phyloP scores from a whole-genome alignment of 202 grass and related monocot genomes.

The Panicum hallii region DNA sequence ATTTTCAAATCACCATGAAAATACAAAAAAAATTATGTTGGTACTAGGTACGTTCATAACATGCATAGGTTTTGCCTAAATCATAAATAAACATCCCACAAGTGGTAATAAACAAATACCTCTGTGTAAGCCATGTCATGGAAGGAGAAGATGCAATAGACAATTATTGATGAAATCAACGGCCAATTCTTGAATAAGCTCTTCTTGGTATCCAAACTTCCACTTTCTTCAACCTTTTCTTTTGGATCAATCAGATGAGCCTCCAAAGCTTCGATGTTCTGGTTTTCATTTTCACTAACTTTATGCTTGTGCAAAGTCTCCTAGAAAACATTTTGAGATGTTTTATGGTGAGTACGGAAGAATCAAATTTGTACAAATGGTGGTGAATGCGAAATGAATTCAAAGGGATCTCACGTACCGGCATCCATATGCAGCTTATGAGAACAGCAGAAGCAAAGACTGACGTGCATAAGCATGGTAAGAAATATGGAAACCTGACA shows the following conservation, averaged over 20 bases:
- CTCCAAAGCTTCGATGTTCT: conserved; percentile 53
- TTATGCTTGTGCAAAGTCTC: conserved; percentile 76
- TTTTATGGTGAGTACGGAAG: neutral
- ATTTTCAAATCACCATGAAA: neutral
- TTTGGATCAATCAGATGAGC: conserved; percentile 15
- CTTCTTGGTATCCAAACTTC: conserved; percentile 18
- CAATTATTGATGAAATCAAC: conserved; percentile 72
- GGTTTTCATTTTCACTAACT: neutral
- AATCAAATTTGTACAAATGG: conserved; percentile 1
- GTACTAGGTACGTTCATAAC: neutral
- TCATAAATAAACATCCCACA: neutral
- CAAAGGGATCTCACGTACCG: conserved; percentile 48
- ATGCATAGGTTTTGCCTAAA: conserved; percentile 15
- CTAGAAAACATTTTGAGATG: conserved; percentile 46
- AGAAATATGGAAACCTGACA: conserved; percentile 60
- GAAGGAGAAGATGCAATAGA: conserved; percentile 66
- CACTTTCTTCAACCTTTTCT: conserved; percentile 12
- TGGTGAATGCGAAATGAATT: conserved; percentile 17
- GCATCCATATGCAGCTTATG: conserved; percentile 64
- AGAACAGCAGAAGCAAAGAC: conserved; percentile 49
- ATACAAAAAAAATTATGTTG: conserved; percentile 12
- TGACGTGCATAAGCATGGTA: conserved; percentile 57
- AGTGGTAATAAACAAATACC: conserved; percentile 36
- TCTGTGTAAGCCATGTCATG: conserved; percentile 76
- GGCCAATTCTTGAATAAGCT: conserved; percentile 74